A percentile compares a stretch with the other conserved stretches of the same genome.
These are phyloP conservation scores for Nicotiana obtusifolia DNA, from an alignment of 257 asterid genomes.

Conservation along the genomic window DNA sequence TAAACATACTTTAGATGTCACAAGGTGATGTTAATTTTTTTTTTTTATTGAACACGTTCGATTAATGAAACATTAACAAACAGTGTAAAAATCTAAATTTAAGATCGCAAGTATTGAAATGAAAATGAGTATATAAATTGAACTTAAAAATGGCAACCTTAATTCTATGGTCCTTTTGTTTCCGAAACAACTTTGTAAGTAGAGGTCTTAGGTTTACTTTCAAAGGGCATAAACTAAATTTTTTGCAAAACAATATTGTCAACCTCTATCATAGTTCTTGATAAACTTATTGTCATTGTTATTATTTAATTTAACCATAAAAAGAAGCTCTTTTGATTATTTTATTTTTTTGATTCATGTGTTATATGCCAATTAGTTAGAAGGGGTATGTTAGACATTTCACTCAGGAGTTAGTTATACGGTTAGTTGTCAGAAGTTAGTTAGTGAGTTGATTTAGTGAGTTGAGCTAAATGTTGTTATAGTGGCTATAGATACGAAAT, in stretches of 20 bases:
- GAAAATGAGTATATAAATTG: not conserved
- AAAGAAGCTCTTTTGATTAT: not conserved
- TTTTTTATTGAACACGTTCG: not conserved
- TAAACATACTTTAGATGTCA: not conserved
- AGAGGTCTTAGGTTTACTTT: not conserved
- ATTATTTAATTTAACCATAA: not conserved
- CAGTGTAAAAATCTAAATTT: not conserved
- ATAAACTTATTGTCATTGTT: no score
- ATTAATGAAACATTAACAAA: not conserved
- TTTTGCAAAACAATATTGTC: not conserved
- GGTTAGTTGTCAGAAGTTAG: no score
- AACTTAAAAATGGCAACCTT: not conserved
- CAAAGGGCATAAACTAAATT: not conserved
- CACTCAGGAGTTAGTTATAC: no score
- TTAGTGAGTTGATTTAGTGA: no score
- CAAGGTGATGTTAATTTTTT: not conserved
- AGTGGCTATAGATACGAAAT: no score
- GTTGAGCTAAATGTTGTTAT: no score
- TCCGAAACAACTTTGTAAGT: not conserved
- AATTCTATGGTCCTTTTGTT: not conserved
- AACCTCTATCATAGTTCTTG: not conserved
- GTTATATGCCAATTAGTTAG: no score
- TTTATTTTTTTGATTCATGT: not conserved
- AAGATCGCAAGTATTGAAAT: not conserved
- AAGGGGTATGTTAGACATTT: no score